Percentiles rank a stretch among this genome's conserved stretches.
These are phyloP conservation scores for Rutstroemia sp. DNA, from an alignment of 2,329 filamentous ascomycete species.

Conservation along the genomic window DNA sequence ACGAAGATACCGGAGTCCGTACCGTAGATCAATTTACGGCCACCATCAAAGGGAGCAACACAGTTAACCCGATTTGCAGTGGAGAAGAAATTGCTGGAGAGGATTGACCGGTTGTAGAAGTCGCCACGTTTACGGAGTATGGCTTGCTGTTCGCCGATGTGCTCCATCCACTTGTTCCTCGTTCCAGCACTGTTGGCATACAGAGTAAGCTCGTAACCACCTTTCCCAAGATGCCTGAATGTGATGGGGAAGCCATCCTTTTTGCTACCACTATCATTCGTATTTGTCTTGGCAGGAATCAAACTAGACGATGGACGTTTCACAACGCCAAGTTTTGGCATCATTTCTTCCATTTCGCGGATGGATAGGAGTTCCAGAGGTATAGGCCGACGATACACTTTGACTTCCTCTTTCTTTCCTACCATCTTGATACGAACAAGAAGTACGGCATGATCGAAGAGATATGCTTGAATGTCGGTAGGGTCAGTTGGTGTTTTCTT, in stretches of 20 bases:
- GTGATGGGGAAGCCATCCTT: conserved; percentile 88
- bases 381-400: conserved; percentile 90
- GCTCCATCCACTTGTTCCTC: conserved; percentile 93
- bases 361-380: conserved; percentile 90
- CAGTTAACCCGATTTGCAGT: conserved; percentile 82
- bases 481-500: conserved; percentile 89
- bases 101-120: conserved; percentile 71
- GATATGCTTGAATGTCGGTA: conserved; percentile 84
- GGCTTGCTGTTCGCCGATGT: conserved; percentile 85
- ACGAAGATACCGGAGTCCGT: conserved; percentile 93
- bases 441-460: conserved; percentile 93
- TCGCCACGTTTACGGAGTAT: conserved; percentile 79
- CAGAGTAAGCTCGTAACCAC: conserved; percentile 85
- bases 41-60: conserved; percentile 89
- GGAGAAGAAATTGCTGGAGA: conserved; percentile 54
- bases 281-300: conserved; percentile 52
- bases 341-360: conserved; percentile 93
- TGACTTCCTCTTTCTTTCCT: conserved; percentile 89
- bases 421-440: conserved; percentile 85
- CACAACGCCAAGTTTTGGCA: conserved; percentile 69
- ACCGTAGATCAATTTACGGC: conserved; percentile 87
- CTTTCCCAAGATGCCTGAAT: conserved; percentile 91
- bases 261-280: conserved; percentile 46
- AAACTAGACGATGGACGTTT: conserved; percentile 87
- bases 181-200: conserved; percentile 81